Evolutionary conservation across 1,139 yeast species (phyloP).

Genomic region (Taphrina deformans): DNA sequence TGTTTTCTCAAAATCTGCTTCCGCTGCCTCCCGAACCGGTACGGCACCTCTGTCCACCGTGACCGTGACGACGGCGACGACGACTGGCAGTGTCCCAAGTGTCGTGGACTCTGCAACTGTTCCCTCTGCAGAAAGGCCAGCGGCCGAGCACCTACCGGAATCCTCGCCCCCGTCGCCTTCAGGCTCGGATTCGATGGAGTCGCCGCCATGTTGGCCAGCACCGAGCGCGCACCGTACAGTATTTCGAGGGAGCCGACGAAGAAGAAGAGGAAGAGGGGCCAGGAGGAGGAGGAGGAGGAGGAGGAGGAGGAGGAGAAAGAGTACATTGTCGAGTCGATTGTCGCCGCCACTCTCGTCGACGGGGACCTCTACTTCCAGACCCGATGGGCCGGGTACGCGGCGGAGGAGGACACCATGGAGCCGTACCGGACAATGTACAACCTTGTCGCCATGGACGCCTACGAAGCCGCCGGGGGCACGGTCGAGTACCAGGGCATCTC

Average conservation of each 20-base stretch:
- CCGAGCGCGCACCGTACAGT: too few relatives aligned
- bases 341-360: background rate
- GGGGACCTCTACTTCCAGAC: background rate
- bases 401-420: background rate
- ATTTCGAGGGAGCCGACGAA: background rate
- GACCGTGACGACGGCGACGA: background rate
- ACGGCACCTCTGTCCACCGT: background rate
- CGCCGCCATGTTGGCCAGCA: conserved; percentile 1
- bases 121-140: background rate
- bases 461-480: background rate
- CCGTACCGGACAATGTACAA: background rate
- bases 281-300: background rate
- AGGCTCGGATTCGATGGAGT: background rate
- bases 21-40: conserved; percentile 6
- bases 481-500: background rate
- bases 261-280: background rate
- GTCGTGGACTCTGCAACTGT: conserved; percentile 11
- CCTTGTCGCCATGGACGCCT: background rate
- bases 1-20: background rate
- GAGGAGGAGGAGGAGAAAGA: background rate
- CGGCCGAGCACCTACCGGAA: background rate
- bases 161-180: background rate
- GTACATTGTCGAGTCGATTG: background rate
- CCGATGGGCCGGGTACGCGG: conserved; percentile 1
- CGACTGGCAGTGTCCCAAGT: background rate